Conservation (phyloP, 2,329 filamentous ascomycete genomes). For the Colletotrichum liaoningense region DNA sequence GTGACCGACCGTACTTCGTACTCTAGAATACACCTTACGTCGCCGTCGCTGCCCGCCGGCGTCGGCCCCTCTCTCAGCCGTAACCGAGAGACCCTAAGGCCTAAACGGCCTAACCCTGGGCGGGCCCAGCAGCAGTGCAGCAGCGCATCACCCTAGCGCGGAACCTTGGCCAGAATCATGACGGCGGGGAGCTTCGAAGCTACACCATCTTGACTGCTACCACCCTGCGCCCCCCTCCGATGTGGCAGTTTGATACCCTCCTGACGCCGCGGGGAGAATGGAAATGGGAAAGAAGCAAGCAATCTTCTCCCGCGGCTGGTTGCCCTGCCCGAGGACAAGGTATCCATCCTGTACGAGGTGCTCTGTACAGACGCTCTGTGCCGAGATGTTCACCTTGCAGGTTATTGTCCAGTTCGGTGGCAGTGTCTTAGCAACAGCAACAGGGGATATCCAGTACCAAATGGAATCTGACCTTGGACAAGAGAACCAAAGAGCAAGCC, state of each 20-base stretch:
- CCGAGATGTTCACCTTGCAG: background rate
- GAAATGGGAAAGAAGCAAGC: background rate
- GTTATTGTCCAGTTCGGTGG: background rate
- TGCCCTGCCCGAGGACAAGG: background rate
- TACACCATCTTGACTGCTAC: background rate
- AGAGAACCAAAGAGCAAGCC: background rate
- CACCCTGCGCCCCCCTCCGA: background rate
- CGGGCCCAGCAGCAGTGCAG: background rate
- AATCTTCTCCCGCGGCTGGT: background rate
- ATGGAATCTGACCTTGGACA: too few relatives aligned
- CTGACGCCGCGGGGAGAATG: background rate
- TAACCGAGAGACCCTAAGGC: constrained; percentile 6
- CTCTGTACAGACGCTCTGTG: background rate
- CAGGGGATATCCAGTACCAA: too few relatives aligned
- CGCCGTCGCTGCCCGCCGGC: background rate
- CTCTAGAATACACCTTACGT: background rate
- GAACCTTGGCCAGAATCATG: constrained; percentile 12
- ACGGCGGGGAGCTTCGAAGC: background rate
- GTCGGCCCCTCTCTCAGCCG: constrained; percentile 13
- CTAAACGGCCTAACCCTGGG: constrained; percentile 13
- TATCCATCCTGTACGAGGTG: background rate
- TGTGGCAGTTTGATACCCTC: background rate
- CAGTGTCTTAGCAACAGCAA: background rate
- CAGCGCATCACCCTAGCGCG: background rate
- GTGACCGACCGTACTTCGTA: background rate